Base-by-base conservation (phyloP, 768 basidiomycete species). In the Leccinum fibrillosum region DNA sequence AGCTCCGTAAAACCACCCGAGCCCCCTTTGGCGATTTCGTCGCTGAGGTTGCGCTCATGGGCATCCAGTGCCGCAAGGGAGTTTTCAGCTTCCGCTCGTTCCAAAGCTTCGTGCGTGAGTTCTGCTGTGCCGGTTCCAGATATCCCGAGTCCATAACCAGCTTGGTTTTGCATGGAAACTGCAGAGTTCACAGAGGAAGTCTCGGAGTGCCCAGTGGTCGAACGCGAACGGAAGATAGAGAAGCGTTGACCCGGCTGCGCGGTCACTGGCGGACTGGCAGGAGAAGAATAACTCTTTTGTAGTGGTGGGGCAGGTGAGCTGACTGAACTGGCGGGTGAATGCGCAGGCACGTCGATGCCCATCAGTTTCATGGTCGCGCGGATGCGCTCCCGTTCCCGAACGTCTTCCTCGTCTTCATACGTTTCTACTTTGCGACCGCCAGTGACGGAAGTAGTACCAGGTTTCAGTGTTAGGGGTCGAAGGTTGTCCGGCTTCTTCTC, bases 291-390 rank as follows among this genome's bases (percentile, higher is more conserved):
- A 61, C 74, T 76, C 59, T 79, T 80, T 66, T 75, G 75, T 59
- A 75, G 67, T 35, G 70, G 67, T 30, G 73, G 69, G 21, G 77
- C 56, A 21, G 69, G 69, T 32, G 65, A 65, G 21, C 61, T 50
- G 3, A 60, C 15, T 48, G 66, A 60, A 15, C 58, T 66, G 13
- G 59, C 34, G n/a, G 81, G 72, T 13, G 81, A 75, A 52, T 78
- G 67, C n/a, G 77, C 69, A 30, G 87, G 85, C 71, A 89, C 77
- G 50, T 83, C 86, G 59, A 96, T 92, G 5, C 96, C 96, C 88
- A 95, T 93, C 28, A 96, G 76, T 70, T 93, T 92, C 90, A 98
- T 90, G 26, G 93, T 92, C 15, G 92, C 92, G 62, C 89, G 81
- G 55, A 98, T 78, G 15, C 94, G 83, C 70, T 94, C 94, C 55